Evolutionary conservation across 2,329 filamentous ascomycete genomes (phyloP).

Genomic region (Diplodia mutila): DNA sequence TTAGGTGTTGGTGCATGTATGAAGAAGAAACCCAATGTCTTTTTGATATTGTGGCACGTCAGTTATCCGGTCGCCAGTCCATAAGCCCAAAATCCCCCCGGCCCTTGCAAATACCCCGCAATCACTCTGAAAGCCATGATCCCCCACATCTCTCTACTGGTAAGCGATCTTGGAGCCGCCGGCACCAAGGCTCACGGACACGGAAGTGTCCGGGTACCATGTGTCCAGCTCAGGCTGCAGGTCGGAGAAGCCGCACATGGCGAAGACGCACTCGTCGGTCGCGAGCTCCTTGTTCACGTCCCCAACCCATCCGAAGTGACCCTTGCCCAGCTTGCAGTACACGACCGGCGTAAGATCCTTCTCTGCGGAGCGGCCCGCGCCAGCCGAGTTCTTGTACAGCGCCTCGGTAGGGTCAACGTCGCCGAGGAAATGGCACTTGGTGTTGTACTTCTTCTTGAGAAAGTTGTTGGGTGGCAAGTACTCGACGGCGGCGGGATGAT

Average conservation of each 20-base stretch:
- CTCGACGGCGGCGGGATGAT: neutral
- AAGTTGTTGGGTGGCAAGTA: conserved; percentile 12
- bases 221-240: neutral
- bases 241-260: conserved; percentile 1
- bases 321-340: neutral
- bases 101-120: neutral
- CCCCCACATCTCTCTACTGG: neutral
- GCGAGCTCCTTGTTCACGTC: neutral
- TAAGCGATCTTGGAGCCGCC: neutral
- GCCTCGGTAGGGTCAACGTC: neutral
- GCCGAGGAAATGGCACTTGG: neutral
- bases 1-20: too few species aligned
- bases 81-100: neutral
- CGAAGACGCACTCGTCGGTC: neutral
- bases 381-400: neutral
- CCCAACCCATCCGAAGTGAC: neutral
- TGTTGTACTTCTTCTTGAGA: neutral
- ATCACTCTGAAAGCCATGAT: neutral
- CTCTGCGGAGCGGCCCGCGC: too few species aligned
- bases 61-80: neutral
- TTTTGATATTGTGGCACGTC: neutral
- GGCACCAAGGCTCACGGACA: neutral
- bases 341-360: neutral
- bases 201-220: neutral
- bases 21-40: neutral